Conservation (phyloP, 352 stramenopile genomes). For the Ophiocytium majus region DNA sequence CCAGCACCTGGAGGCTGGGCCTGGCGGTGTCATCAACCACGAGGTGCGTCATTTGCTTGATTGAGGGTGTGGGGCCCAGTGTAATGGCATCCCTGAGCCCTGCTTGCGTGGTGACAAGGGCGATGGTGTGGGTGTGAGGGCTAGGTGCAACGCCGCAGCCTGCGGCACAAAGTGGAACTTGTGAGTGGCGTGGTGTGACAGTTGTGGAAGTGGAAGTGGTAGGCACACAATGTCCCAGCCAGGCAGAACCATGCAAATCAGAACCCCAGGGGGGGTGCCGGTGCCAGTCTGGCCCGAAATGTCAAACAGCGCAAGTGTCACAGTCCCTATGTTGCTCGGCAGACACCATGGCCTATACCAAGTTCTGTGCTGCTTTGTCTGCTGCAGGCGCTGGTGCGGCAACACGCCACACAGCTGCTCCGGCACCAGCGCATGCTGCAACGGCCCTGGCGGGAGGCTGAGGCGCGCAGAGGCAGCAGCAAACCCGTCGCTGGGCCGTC, state of each 20-base stretch:
- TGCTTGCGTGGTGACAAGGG: background rate
- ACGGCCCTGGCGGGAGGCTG: background rate
- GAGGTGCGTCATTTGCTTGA: background rate
- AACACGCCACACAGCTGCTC: background rate
- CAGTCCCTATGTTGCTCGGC: background rate
- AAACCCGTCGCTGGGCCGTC: too few relatives aligned
- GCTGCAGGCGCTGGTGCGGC: background rate
- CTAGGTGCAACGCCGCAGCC: background rate
- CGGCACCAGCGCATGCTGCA: background rate
- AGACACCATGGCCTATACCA: background rate
- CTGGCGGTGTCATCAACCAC: background rate
- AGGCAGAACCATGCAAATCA: too few relatives aligned
- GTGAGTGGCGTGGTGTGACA: too few relatives aligned
- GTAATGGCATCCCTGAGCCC: background rate
- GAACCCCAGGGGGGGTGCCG: background rate
- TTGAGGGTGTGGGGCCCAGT: too few relatives aligned
- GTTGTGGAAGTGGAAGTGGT: too few relatives aligned
- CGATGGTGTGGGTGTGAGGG: background rate
- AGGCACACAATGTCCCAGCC: too few relatives aligned
- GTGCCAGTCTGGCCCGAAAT: background rate
- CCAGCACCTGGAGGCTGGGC: background rate
- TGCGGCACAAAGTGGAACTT: background rate
- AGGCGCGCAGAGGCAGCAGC: background rate
- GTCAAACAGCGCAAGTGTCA: background rate
- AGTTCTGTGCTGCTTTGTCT: background rate